Conservation (phyloP, 2,329 filamentous ascomycete genomes). For the Ophiosphaerella herpotricha region DNA sequence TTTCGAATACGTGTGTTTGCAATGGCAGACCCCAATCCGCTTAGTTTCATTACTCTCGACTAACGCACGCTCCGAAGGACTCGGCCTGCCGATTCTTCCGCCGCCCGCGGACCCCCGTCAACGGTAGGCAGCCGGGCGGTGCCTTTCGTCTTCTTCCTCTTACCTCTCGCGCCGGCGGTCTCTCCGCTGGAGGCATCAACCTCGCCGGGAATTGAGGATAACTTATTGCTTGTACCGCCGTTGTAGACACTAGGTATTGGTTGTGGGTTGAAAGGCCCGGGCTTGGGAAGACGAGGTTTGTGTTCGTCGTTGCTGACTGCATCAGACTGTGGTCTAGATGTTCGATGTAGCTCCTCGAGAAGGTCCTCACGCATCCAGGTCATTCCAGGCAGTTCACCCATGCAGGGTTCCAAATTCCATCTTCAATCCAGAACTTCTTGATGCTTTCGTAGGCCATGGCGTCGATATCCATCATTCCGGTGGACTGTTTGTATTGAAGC, state of each 20-base stretch:
- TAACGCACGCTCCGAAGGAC: not conserved
- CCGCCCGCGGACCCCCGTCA: not conserved
- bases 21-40: not conserved
- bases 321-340: not conserved
- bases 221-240: too few species aligned
- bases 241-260: too few species aligned
- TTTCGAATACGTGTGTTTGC: not conserved
- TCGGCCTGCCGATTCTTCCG: not conserved
- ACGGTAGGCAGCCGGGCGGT: not conserved
- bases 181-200: not conserved
- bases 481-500: slow-evolving; percentile 4
- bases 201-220: too few species aligned
- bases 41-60: not conserved
- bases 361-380: slow-evolving; percentile 12
- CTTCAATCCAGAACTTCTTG: slow-evolving; percentile 12
- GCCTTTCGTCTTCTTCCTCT: not conserved
- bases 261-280: not conserved
- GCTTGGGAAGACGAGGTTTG: not conserved
- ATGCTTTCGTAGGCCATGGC: slow-evolving; percentile 9
- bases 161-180: not conserved
- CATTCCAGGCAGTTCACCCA: slow-evolving; percentile 10
- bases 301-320: slow-evolving; percentile 5
- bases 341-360: slow-evolving; percentile 1
- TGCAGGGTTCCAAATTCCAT: slow-evolving; percentile 11
- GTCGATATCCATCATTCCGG: slow-evolving; percentile 4